A percentile compares a stretch with the other conserved stretches of the same genome.
phyloP scores from a whole-genome alignment of 2,329 filamentous ascomycete genomes.

The Furcasterigmium furcatum region DNA sequence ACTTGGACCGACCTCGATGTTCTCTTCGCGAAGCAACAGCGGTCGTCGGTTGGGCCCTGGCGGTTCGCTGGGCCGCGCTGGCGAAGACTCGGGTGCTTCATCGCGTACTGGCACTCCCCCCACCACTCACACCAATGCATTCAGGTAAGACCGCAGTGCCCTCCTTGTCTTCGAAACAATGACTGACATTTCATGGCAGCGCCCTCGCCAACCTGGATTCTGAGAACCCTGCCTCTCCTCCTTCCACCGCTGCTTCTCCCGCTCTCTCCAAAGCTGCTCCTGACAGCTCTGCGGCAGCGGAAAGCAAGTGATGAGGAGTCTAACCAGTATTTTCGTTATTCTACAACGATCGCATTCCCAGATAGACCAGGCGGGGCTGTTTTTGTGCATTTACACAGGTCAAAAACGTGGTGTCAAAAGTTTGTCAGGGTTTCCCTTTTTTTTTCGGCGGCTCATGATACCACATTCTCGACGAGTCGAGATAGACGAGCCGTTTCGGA shows the following conservation, averaged over 20 bases:
- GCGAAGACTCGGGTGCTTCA: constrained; percentile 82
- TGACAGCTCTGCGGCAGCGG: constrained; percentile 36
- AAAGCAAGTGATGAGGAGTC: constrained; percentile 35
- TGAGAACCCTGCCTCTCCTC: constrained; percentile 66
- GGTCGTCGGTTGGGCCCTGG: constrained; percentile 77
- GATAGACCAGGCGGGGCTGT: constrained; percentile 48
- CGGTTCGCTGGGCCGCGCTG: constrained; percentile 66
- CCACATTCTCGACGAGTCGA: constrained; percentile 30
- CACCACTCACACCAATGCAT: constrained; percentile 79
- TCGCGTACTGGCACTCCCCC: constrained; percentile 90
- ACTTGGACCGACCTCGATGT: constrained; percentile 82
- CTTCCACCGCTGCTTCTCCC: constrained; percentile 65
- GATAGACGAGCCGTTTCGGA: constrained; percentile 33
- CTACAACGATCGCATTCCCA: constrained; percentile 38
- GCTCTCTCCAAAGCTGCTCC: constrained; percentile 60
- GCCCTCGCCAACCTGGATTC: constrained; percentile 59
- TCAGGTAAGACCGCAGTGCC: constrained; percentile 65
- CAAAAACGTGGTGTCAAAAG: constrained; percentile 44
- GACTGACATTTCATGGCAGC: constrained; percentile 25
- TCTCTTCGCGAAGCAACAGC: constrained; percentile 87
- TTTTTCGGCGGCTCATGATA: constrained; percentile 38
- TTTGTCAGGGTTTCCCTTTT: constrained; percentile 35
- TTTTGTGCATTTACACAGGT: constrained; percentile 43
- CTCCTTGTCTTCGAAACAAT: not conserved
- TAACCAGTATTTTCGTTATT: constrained; percentile 20